Evolutionary conservation across 1,139 yeast species (phyloP).

Genomic region (Kluyveromyces sp.): DNA sequence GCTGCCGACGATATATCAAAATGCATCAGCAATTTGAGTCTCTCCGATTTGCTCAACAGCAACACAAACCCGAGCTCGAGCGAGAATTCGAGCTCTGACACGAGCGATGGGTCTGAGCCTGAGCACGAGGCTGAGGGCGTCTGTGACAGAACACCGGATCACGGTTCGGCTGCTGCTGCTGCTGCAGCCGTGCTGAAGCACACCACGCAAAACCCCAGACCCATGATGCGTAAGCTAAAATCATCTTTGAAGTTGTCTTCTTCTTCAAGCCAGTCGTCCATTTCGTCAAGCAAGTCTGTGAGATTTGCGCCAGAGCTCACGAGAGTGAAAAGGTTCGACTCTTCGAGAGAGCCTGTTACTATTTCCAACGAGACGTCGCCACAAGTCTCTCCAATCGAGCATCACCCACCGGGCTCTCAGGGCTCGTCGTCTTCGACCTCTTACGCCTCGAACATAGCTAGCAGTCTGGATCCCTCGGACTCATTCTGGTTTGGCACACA

Average conservation of each 20-base stretch:
- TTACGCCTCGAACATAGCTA: neutral
- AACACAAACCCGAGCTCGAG: conserved; percentile 6
- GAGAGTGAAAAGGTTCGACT: conserved; percentile 27
- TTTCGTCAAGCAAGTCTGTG: conserved; percentile 24
- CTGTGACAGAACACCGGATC: neutral
- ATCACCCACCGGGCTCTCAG: conserved; percentile 2
- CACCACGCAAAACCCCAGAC: neutral
- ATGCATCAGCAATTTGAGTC: conserved; percentile 9
- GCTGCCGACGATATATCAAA: conserved; percentile 7
- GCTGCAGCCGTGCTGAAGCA: conserved; percentile 6
- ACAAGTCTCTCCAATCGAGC: conserved; percentile 14
- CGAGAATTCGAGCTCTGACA: conserved; percentile 8
- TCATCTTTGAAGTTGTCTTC: conserved; percentile 24
- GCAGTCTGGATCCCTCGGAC: conserved; percentile 6
- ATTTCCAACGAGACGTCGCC: conserved; percentile 29
- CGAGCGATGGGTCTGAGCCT: conserved; percentile 5
- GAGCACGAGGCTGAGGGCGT: too few species aligned
- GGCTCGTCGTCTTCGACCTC: conserved; percentile 1
- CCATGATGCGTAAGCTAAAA: conserved; percentile 15
- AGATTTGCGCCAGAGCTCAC: conserved; percentile 31
- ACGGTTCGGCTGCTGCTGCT: conserved; percentile 6
- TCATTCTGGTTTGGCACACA: conserved; percentile 14
- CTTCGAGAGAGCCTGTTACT: conserved; percentile 26
- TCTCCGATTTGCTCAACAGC: conserved; percentile 11
- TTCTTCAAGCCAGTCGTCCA: conserved; percentile 15